Evolutionary conservation across 2,329 filamentous ascomycete genomes (phyloP).

Genomic region (Fusarium vanettenii): DNA sequence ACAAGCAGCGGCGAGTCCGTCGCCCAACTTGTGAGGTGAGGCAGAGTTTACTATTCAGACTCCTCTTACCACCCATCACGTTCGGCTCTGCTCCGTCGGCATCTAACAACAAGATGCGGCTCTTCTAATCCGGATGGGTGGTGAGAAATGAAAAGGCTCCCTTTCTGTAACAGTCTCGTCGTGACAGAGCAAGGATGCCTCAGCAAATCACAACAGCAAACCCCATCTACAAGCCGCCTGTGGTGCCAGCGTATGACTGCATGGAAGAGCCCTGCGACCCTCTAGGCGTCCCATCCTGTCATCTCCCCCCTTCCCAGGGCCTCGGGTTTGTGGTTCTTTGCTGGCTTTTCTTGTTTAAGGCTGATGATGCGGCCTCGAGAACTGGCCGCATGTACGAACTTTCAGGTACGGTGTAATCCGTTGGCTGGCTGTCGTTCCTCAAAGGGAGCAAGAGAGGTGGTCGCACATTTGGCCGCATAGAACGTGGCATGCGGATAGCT

Average conservation of each 20-base stretch:
- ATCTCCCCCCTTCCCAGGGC: conserved; percentile 20
- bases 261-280: conserved; percentile 7
- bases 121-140: conserved; percentile 10
- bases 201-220: conserved; percentile 28
- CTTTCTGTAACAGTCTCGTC: background rate
- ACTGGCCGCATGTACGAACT: conserved; percentile 24
- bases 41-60: conserved; percentile 7
- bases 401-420: background rate
- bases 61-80: background rate
- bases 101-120: conserved; percentile 12
- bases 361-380: conserved; percentile 34
- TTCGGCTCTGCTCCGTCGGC: background rate
- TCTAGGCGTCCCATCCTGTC: conserved; percentile 14
- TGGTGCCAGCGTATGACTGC: conserved; percentile 41
- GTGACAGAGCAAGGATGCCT: conserved; percentile 33
- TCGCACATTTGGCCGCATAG: conserved; percentile 34
- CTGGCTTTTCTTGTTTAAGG: conserved; percentile 1
- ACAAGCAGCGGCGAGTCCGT: background rate
- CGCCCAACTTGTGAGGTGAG: conserved; percentile 5
- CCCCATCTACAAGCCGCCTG: conserved; percentile 32
- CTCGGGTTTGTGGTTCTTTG: conserved; percentile 17
- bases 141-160: background rate
- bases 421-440: conserved; percentile 16
- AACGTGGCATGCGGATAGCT: conserved; percentile 31
- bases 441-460: background rate